Evolutionary conservation across 2,329 filamentous ascomycete species (phyloP), one percentile per base, ranked within the genome.

Genomic region (Colletotrichum limetticola): DNA sequence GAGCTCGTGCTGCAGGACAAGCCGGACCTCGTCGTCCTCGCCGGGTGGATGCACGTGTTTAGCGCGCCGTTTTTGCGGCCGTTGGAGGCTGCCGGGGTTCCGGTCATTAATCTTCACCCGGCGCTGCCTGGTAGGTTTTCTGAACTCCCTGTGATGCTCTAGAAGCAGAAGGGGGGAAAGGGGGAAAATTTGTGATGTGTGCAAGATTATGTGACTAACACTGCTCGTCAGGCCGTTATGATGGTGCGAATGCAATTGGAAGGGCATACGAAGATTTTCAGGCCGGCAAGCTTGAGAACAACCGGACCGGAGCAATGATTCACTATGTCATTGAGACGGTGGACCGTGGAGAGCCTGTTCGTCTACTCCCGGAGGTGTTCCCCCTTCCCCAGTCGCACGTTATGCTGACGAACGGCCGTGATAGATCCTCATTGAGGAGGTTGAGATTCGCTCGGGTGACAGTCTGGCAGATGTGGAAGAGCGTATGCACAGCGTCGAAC

Each of bases 31-130:
- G 90, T 97, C 61, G 92, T 97, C 9, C 93, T 95, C 76, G 92
- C 94, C 4, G 95, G 95, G 2, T 97, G 94, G 89, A 97, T 97
- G 94, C 92, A 97, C 80, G 92, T 97, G 70, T 89, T 97, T 61
- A 91, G 91, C 0, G 85, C 86, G 2, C 84, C 86, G 1, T 97
- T 97, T 80, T 85, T 97, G 60, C 86, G 88, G 9, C 93, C 94
- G 2, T 79, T 97, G 8, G 87, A 89, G 42, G 84, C 81, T 14
- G 89, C 86, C 0, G 88, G 88, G 0, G 86, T 96, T 46, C 88
- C 87, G 28, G 91, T 96, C 57, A 95, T 97, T 78, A 97, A 97
- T 80, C 83, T 97, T 53, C 95, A 97, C 79, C 95, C 94, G 12
- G 89, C 91, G n/a, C 82, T 93, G 65, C 91, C 90, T 9, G 89